These are phyloP conservation scores for Solanum gandarillasii DNA, from an alignment of 257 asterid genomes.

Conservation along the genomic window DNA sequence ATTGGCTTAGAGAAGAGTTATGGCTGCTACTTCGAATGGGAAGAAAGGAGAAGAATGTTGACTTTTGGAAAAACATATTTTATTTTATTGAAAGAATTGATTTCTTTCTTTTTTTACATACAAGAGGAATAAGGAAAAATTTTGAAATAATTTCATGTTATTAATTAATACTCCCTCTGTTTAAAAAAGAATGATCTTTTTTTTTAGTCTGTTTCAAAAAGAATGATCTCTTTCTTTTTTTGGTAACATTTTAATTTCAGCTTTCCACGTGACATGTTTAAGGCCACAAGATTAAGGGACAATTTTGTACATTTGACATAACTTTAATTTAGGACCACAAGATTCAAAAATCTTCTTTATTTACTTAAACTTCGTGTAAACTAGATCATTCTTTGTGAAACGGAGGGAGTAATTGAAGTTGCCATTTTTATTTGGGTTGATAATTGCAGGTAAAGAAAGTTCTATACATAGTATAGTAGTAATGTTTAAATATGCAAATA, in stretches of 20 bases:
- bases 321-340: too few relatives aligned
- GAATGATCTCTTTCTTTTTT: too few relatives aligned
- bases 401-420: background rate
- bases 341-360: too few relatives aligned
- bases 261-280: too few relatives aligned
- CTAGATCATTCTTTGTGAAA: too few relatives aligned
- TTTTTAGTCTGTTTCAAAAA: too few relatives aligned
- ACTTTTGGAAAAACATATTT: background rate
- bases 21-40: background rate
- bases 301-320: too few relatives aligned
- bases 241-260: too few relatives aligned
- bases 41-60: background rate
- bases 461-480: background rate
- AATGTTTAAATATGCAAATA: background rate
- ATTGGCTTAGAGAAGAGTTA: background rate
- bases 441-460: background rate
- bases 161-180: background rate
- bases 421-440: background rate
- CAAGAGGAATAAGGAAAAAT: background rate
- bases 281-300: too few relatives aligned
- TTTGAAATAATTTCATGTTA: background rate
- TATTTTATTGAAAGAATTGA: background rate
- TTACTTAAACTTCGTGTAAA: too few relatives aligned
- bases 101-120: background rate
- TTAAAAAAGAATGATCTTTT: too few relatives aligned